Conservation (phyloP, 1,284 basidiomycete genomes). For the Ceratobasidium sp. region DNA sequence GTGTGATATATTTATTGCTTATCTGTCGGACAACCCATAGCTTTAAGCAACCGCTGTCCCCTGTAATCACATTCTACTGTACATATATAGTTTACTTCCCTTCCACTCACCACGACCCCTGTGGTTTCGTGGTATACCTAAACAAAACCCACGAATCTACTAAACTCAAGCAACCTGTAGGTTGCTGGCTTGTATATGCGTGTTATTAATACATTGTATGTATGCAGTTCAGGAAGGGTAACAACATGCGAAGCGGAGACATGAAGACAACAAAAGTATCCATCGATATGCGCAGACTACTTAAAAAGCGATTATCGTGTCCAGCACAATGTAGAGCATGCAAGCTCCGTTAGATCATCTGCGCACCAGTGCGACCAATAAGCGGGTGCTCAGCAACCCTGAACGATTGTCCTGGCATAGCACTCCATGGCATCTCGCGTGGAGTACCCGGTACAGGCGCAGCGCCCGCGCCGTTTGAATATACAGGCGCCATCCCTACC, state of each 20-base stretch:
- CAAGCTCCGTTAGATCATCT: constrained; percentile 35
- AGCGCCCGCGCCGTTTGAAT: constrained; percentile 53
- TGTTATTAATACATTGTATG: constrained; percentile 39
- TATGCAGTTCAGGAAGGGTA: constrained; percentile 34
- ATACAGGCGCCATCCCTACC: constrained; percentile 56
- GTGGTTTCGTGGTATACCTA: background rate
- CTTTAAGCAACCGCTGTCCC: background rate
- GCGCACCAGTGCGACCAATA: constrained; percentile 41
- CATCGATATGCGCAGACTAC: constrained; percentile 11
- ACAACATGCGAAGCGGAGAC: constrained; percentile 32
- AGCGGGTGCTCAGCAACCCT: constrained; percentile 42
- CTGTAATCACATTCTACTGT: background rate
- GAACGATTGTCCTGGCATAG: constrained; percentile 61
- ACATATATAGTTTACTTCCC: background rate
- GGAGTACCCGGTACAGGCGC: constrained; percentile 51
- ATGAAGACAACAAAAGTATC: constrained; percentile 12
- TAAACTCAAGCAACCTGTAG: background rate
- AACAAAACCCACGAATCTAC: background rate
- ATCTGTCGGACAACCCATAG: background rate
- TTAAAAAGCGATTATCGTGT: constrained; percentile 14
- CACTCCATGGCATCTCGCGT: constrained; percentile 64
- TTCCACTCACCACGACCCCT: background rate
- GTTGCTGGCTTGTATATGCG: constrained; percentile 21
- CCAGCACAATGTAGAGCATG: constrained; percentile 4
- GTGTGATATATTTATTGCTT: constrained; percentile 10